Evolutionary conservation across 2,329 filamentous ascomycete species (phyloP), one percentile per base, ranked within the genome.

Genomic region (Teratosphaeria gauchensis): DNA sequence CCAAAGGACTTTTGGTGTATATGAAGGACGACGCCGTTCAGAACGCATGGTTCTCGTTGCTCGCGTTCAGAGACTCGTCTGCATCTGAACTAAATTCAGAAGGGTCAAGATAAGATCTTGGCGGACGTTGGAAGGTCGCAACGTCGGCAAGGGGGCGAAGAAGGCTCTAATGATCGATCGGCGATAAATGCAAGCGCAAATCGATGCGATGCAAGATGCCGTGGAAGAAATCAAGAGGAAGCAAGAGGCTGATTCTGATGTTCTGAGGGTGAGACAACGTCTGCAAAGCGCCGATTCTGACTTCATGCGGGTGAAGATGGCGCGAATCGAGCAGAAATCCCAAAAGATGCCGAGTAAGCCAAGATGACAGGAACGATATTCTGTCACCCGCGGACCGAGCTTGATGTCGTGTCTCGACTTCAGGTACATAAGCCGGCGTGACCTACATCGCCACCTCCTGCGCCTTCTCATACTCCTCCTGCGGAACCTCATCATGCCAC

Each of bases 401-500:
- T 28, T 2, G 4, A 2, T 4, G 24, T 28, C 2, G 2, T 28
- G 24, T 28, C 24, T 28, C 24, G 24, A 28, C 24, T 28, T 28
- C 24, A 28, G 24, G 2, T 28, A 28, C 24, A 28, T 28, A 28
- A 28, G 4, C 4, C 4, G 24, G 24, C 24, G 24, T 28, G 24
- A 2, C 24, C 32, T 53, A 53, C 52, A 38, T 61, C 24, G 65
- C 64, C 9, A 32, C 56, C 58, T 60, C n/a, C 56, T 68, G 60
- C 35, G 66, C 67, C 54, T 66, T 61, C 14, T 66, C 66, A 63
- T 76, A 76, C 51, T 75, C 73, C 56, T 71, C 69, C 56, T 75
- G 71, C 6, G 65, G 66, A 1, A 76, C 71, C 57, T 71, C 68
- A 1, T 73, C 69, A 32, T 68, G 61, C 74, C 74, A 75, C 14